A percentile compares a stretch with the other conserved stretches of the same genome.
Conservation (phyloP, 1,284 basidiomycete species). For the Coriolopsis trogii region DNA sequence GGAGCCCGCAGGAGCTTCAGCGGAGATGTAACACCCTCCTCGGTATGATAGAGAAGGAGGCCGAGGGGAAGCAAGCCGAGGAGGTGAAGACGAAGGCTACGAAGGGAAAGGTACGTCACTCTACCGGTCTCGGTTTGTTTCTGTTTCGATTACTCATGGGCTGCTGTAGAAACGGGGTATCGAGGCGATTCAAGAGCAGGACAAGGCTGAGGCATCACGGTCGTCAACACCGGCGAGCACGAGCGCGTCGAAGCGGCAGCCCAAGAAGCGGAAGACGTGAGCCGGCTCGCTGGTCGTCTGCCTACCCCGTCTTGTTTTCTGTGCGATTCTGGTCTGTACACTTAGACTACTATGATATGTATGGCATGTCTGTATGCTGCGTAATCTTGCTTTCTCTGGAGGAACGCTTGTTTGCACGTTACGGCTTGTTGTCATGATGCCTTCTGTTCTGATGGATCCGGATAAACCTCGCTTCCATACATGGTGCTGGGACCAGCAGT, state of each 20-base stretch:
- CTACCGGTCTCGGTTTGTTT: background rate
- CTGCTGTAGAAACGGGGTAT: constrained; percentile 61
- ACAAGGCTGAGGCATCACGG: constrained; percentile 54
- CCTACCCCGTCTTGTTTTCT: too few species aligned
- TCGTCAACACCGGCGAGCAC: constrained; percentile 56
- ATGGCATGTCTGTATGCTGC: too few species aligned
- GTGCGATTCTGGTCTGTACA: too few species aligned
- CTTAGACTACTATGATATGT: too few species aligned
- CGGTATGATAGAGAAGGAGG: constrained; percentile 92
- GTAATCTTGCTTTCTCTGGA: too few species aligned
- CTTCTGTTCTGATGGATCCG: too few species aligned
- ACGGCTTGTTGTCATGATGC: too few species aligned
- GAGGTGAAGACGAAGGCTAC: constrained; percentile 62
- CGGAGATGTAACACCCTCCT: constrained; percentile 90
- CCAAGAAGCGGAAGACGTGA: constrained; percentile 36
- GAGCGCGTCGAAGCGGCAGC: constrained; percentile 49
- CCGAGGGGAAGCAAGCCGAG: constrained; percentile 64
- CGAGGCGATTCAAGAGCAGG: constrained; percentile 64
- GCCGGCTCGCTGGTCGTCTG: too few species aligned
- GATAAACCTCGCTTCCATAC: too few species aligned
- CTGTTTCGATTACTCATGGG: background rate
- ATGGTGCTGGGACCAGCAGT: too few species aligned
- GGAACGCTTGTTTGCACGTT: too few species aligned
- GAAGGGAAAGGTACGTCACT: constrained; percentile 66
- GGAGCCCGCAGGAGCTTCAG: constrained; percentile 90